These are phyloP conservation scores for Didymellaceae sp. DNA, from an alignment of 2,329 filamentous ascomycete species.

Conservation along the genomic window DNA sequence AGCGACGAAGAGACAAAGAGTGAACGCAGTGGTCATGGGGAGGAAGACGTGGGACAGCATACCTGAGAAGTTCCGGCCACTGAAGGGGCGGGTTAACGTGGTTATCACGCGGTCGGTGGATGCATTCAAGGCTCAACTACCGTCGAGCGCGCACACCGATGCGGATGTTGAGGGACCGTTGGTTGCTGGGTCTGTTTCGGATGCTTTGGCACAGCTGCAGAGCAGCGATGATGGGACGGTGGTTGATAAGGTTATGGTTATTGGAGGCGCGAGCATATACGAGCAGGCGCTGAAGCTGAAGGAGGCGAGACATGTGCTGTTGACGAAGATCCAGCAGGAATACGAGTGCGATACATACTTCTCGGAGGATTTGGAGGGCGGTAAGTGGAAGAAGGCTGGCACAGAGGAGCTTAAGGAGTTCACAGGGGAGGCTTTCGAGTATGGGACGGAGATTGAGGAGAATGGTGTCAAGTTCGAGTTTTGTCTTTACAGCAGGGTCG, in stretches of 20 bases:
- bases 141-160: not conserved
- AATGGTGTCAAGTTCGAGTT: constrained; percentile 71
- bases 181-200: constrained; percentile 63
- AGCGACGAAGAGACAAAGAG: constrained; percentile 5
- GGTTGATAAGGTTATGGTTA: constrained; percentile 70
- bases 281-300: constrained; percentile 67
- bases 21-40: constrained; percentile 87
- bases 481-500: constrained; percentile 64
- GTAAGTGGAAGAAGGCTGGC: constrained; percentile 62
- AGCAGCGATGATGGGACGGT: not conserved
- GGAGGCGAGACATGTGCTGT: constrained; percentile 67
- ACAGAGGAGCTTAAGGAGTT: constrained; percentile 65
- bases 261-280: constrained; percentile 91
- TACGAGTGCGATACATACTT: constrained; percentile 82
- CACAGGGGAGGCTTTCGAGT: constrained; percentile 69
- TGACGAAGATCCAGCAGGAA: constrained; percentile 72
- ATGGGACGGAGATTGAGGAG: constrained; percentile 66
- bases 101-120: constrained; percentile 68
- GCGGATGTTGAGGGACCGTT: constrained; percentile 51
- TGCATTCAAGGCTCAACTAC: constrained; percentile 22
- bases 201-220: constrained; percentile 58
- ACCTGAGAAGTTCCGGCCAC: constrained; percentile 76
- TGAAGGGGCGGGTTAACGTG: constrained; percentile 81
- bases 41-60: constrained; percentile 97
- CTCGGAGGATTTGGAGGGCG: constrained; percentile 61